Conservation (phyloP, 768 basidiomycete genomes). For the Lactarius evosmus region DNA sequence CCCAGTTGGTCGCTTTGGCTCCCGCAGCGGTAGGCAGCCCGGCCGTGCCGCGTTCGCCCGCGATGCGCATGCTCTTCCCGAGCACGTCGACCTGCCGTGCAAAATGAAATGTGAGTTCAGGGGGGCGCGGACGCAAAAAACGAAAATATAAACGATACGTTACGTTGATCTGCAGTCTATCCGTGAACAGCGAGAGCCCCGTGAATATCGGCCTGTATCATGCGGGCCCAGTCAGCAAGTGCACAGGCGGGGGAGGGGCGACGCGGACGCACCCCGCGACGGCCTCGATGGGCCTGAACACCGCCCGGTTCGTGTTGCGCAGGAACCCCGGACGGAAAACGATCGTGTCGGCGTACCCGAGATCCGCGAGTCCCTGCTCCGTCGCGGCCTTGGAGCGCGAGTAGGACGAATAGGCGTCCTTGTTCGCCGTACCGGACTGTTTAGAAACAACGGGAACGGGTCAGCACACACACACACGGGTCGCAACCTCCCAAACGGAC, state of each 20-base stretch:
- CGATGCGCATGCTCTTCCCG: slow-evolving; percentile 50
- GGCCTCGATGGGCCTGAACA: slow-evolving; percentile 41
- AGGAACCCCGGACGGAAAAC: slow-evolving; percentile 62
- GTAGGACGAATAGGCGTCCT: slow-evolving; percentile 53
- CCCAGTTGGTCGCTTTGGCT: slow-evolving; percentile 41
- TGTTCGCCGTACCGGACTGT: slow-evolving; percentile 49
- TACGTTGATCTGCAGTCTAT: slow-evolving; percentile 5
- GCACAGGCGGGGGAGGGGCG: too few species aligned
- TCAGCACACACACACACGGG: too few species aligned
- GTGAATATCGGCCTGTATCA: slow-evolving; percentile 12
- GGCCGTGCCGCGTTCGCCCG: slow-evolving; percentile 53
- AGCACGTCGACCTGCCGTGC: slow-evolving; percentile 45
- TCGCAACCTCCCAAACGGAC: too few species aligned
- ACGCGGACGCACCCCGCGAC: slow-evolving; percentile 46
- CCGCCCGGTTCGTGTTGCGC: slow-evolving; percentile 44
- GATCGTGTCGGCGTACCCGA: slow-evolving; percentile 70
- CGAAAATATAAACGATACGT: background rate
- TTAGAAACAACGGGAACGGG: background rate
- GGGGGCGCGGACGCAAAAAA: background rate
- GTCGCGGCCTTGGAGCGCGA: slow-evolving; percentile 70
- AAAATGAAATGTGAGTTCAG: background rate
- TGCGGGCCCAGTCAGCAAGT: too few species aligned
- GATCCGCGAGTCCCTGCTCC: slow-evolving; percentile 57
- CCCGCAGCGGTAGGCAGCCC: slow-evolving; percentile 44
- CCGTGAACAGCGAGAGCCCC: slow-evolving; percentile 14